Conservation (phyloP, 176 grass and related monocot genomes). For the Cenchrus fungigraminus region DNA sequence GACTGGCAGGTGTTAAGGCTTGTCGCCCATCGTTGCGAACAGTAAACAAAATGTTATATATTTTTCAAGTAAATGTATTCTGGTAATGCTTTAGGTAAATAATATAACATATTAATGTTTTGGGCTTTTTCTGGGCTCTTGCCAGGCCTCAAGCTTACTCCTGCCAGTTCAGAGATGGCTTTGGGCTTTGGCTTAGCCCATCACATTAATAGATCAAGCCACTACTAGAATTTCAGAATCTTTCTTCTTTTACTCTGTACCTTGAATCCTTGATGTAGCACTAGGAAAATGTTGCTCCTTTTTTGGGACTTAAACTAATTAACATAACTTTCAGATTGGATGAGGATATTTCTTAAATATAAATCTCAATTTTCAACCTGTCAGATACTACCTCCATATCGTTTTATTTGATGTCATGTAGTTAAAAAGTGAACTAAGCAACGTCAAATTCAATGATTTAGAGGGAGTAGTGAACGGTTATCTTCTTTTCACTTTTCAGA, state of each 20-base stretch:
- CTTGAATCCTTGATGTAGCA: not conserved
- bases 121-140: not conserved
- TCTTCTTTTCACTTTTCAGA: not conserved
- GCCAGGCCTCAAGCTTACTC: not conserved
- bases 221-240: not conserved
- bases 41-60: not conserved
- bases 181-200: not conserved
- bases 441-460: too few relatives aligned
- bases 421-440: too few relatives aligned
- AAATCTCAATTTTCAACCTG: not conserved
- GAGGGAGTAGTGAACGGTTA: not conserved
- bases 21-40: not conserved
- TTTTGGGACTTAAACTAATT: not conserved
- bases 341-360: not conserved
- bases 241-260: not conserved
- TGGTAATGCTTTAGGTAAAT: not conserved
- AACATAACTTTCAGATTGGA: not conserved
- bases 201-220: not conserved
- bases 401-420: too few relatives aligned
- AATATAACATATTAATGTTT: not conserved
- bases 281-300: constrained; percentile 14
- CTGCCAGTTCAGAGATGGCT: not conserved
- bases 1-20: not conserved
- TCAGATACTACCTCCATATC: not conserved
- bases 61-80: not conserved